Conservation (phyloP, 192 early-diverging fungal species). For the Coemansia sp. region DNA sequence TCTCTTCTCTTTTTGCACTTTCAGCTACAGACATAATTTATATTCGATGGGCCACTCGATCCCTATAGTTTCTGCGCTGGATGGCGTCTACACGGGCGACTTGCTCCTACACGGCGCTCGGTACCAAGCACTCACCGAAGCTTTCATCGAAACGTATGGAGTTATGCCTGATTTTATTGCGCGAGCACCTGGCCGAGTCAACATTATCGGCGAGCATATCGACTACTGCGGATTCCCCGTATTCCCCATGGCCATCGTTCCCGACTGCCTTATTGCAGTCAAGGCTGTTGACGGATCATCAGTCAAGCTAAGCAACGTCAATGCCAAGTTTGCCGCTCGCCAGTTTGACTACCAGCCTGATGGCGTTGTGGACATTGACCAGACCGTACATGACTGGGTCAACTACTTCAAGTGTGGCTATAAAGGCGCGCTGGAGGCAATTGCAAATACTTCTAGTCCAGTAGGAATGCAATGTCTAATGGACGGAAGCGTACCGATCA, state of each 20-base stretch:
- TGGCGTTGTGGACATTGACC: constrained; percentile 64
- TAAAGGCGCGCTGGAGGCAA: constrained; percentile 46
- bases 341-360: constrained; percentile 16
- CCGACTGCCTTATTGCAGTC: constrained; percentile 46
- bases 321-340: constrained; percentile 8
- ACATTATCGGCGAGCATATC: constrained; percentile 97
- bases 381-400: constrained; percentile 68
- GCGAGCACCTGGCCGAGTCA: constrained; percentile 92
- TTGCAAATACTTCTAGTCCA: constrained; percentile 7
- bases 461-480: constrained; percentile 69
- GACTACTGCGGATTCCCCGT: constrained; percentile 96
- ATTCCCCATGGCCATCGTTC: constrained; percentile 93
- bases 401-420: constrained; percentile 93
- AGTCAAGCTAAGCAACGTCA: constrained; percentile 19
- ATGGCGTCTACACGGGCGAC: constrained; percentile 13
- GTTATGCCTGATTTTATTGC: constrained; percentile 74
- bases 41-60: constrained; percentile 4
- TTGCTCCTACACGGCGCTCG: constrained; percentile 18
- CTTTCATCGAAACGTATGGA: constrained; percentile 61
- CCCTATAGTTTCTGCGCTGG: constrained; percentile 9
- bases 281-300: constrained; percentile 9
- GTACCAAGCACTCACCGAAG: constrained; percentile 35
- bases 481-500: constrained; percentile 80
- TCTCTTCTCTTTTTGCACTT: neutral
- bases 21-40: neutral